Evolutionary conservation across 176 grass and related monocot genomes (phyloP).

Genomic region (Lolium multiflorum): DNA sequence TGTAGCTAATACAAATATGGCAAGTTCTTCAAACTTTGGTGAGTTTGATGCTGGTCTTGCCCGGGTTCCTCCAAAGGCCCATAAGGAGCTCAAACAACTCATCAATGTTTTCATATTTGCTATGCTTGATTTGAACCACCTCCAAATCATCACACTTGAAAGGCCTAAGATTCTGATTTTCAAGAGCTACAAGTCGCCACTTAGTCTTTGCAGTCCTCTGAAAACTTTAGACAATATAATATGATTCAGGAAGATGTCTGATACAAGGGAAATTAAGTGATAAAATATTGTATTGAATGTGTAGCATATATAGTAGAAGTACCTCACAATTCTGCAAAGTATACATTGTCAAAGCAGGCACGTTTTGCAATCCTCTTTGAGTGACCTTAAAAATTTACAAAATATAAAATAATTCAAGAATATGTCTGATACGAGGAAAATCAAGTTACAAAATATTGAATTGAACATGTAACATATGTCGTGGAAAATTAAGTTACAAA

Average conservation of each 20-base stretch:
- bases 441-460: not conserved
- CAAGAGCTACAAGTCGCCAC: not conserved
- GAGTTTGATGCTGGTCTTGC: not conserved
- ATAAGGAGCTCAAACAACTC: not conserved
- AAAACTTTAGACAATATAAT: not conserved
- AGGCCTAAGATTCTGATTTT: not conserved
- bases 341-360: too few species aligned
- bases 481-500: not conserved
- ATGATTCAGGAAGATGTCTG: not conserved
- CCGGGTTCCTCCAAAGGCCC: not conserved
- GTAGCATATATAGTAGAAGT: too few species aligned
- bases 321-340: too few species aligned
- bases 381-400: not conserved
- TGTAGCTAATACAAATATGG: not conserved
- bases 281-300: not conserved
- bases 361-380: too few species aligned
- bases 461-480: too few species aligned
- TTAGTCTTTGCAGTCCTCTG: not conserved
- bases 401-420: not conserved
- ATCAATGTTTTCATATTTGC: not conserved
- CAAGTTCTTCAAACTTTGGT: not conserved
- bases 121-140: not conserved
- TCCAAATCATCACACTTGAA: slow-evolving; percentile 1
- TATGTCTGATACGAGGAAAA: not conserved
- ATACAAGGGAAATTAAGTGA: not conserved